Percentiles rank a stretch among this genome's conserved stretches.
phyloP scores from a whole-genome alignment of 1,284 basidiomycete species.

The Naganishia sp. region DNA sequence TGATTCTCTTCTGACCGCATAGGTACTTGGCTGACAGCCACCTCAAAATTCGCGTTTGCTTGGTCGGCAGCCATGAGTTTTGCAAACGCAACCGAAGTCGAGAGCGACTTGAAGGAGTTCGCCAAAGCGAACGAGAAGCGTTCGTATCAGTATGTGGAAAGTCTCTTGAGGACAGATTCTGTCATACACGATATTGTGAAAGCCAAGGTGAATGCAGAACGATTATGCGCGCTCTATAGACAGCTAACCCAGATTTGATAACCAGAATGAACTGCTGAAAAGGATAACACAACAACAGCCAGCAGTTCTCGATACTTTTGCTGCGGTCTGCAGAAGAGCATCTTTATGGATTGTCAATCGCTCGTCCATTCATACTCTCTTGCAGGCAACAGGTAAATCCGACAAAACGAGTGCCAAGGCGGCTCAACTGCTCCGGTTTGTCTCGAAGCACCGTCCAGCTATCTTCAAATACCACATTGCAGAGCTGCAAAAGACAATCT shows the following conservation, averaged over 20 bases:
- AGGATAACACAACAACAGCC: constrained; percentile 71
- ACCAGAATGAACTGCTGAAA: constrained; percentile 71
- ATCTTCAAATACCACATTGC: constrained; percentile 73
- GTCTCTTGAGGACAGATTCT: constrained; percentile 76
- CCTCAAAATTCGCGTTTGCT: background rate
- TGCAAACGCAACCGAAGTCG: constrained; percentile 70
- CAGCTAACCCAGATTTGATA: background rate
- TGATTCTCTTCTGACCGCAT: constrained; percentile 10
- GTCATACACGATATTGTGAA: constrained; percentile 81
- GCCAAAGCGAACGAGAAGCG: constrained; percentile 83
- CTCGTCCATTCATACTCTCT: constrained; percentile 76
- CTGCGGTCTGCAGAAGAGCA: constrained; percentile 69
- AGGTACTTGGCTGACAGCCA: background rate
- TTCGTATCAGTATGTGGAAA: constrained; percentile 79
- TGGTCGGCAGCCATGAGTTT: constrained; percentile 56
- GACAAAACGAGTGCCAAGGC: constrained; percentile 41
- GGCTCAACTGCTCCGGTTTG: constrained; percentile 54
- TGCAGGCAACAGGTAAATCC: constrained; percentile 60
- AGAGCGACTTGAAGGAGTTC: constrained; percentile 77
- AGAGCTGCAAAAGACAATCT: constrained; percentile 70
- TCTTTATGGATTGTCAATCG: constrained; percentile 77
- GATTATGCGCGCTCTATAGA: background rate
- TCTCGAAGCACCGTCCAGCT: constrained; percentile 76
- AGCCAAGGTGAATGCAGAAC: constrained; percentile 61
- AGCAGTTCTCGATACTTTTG: constrained; percentile 68